phyloP scores from a whole-genome alignment of 352 stramenopile species.

The Saprolegnia diclina region DNA sequence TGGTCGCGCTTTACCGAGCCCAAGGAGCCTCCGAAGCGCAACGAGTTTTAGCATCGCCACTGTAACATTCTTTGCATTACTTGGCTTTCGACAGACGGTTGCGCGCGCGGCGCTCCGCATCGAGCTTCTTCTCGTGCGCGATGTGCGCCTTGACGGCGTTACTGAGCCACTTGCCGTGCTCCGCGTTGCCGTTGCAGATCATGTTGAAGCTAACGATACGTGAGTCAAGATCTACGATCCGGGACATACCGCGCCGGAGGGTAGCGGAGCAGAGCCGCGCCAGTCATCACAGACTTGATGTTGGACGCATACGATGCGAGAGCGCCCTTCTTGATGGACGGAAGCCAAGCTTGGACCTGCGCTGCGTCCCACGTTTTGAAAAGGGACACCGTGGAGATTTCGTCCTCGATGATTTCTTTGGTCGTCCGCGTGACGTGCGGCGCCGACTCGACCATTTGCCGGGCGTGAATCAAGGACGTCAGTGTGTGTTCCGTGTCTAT shows the following conservation, averaged over 20 bases:
- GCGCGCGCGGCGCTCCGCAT: conserved; percentile 44
- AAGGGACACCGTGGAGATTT: conserved; percentile 34
- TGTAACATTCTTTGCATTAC: neutral
- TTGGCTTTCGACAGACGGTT: conserved; percentile 25
- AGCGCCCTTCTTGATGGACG: conserved; percentile 38
- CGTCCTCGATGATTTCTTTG: conserved; percentile 48
- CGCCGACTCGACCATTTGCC: conserved; percentile 62
- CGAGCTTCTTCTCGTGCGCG: conserved; percentile 39
- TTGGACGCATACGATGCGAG: conserved; percentile 51
- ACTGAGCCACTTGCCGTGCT: conserved; percentile 44
- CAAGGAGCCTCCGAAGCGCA: conserved; percentile 10
- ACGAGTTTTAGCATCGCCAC: conserved; percentile 20
- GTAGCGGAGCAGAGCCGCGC: conserved; percentile 54
- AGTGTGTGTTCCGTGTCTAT: conserved; percentile 71
- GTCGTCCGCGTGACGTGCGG: conserved; percentile 45
- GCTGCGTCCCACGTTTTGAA: conserved; percentile 55
- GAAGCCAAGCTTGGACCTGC: conserved; percentile 48
- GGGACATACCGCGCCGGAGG: conserved; percentile 39
- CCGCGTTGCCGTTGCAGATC: conserved; percentile 53
- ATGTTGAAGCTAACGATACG: conserved; percentile 37
- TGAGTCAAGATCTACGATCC: no score
- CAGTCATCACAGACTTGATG: conserved; percentile 42
- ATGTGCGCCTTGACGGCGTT: conserved; percentile 57
- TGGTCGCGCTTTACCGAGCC: conserved; percentile 20
- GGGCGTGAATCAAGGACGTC: conserved; percentile 60